Percentiles rank a stretch among this genome's conserved stretches.
phyloP scores from a whole-genome alignment of 257 asterid species.

The Petrea volubilis region DNA sequence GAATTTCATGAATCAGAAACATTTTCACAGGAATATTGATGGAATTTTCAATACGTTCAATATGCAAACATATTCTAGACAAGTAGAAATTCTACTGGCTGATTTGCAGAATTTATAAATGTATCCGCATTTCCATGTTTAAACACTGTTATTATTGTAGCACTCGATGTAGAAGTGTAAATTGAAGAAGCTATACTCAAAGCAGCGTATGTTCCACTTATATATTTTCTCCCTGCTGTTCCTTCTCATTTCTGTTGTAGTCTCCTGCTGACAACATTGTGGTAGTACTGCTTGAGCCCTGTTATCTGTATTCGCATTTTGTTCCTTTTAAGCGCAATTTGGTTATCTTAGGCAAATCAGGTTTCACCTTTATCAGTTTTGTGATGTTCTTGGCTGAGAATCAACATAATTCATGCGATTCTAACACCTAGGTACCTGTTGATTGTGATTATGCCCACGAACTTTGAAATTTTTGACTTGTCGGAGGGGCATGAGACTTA shows the following conservation, averaged over 20 bases:
- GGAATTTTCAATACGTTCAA: not conserved
- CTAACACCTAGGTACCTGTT: not conserved
- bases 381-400: not conserved
- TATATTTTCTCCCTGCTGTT: not conserved
- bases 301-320: not conserved
- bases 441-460: not conserved
- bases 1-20: not conserved
- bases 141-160: not conserved
- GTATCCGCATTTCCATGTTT: not conserved
- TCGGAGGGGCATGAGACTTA: not conserved
- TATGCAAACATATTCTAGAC: not conserved
- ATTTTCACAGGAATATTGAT: not conserved
- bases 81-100: not conserved
- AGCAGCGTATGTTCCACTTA: not conserved
- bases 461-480: not conserved
- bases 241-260: not conserved
- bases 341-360: not conserved
- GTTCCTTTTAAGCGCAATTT: not conserved
- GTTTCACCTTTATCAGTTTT: not conserved
- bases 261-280: not conserved
- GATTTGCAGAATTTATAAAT: conserved; percentile 6
- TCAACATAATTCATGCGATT: not conserved
- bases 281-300: not conserved
- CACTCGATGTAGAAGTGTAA: too few relatives aligned
- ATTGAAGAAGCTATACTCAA: not conserved